Evolutionary conservation across 768 basidiomycete species (phyloP), one percentile per base, ranked within the genome.

Genomic region (Candolleomyces eurysporus): DNA sequence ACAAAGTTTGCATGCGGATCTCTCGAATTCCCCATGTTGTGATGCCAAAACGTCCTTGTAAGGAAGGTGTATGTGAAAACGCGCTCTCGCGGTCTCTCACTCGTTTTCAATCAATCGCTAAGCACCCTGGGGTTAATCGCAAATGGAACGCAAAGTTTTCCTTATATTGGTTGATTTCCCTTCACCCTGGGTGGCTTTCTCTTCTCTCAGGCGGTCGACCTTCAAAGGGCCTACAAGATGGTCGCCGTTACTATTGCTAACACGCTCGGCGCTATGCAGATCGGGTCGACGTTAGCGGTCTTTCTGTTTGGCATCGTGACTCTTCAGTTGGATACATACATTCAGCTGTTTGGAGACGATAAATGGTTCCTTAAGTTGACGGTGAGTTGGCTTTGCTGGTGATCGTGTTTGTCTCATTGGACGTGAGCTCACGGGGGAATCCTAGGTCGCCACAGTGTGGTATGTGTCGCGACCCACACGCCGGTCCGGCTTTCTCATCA

Each of bases 271-370:
- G 67, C 67, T 14, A 55, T 72, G 3, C 57, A 66, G n/a, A 60
- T 71, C 57, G 71, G 72, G 22, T 19, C 62, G 7, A 26, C 64
- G 43, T 57, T 72, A 16, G 57, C 71, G 1, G 57, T 64, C 9
- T 69, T 67, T 51, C 58, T 73, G 31, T 73, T 72, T 39, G 71
- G 72, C 11, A 63, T 72, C 42, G 61, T 68, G 2, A 71, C 70
- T 13, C 55, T 72, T 26, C 72, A 73, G 45, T 13, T 57, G 7
- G 58, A 61, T 53, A 30, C 65, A 17, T 73, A 73, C 60, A 68
- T 60, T 52, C 31, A 60, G 10, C 58, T 51, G 14, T 72, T 66
- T 59, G 57, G 48, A 17, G 63, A 69, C 2, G 72, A 72, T 65
- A 64, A 50, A 8, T 52, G 62, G 45, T 13, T 21, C 4, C 59